Percentiles rank a stretch among this genome's conserved stretches.
These are phyloP conservation scores for Flaveria brownii DNA, from an alignment of 129 eudicot species.

Conservation along the genomic window DNA sequence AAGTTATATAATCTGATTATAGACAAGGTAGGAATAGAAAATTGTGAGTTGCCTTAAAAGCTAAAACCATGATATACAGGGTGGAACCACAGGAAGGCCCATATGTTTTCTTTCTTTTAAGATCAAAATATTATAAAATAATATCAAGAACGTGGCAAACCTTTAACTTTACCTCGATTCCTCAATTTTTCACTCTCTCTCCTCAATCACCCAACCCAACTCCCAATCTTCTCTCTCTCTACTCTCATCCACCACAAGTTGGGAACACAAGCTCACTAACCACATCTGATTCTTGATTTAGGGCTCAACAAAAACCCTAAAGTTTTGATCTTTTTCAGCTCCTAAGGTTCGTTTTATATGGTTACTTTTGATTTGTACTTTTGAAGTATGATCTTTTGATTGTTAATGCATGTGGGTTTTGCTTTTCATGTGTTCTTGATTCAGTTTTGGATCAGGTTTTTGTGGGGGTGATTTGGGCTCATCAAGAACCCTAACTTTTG, in stretches of 20 bases:
- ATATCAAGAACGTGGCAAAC: conserved; percentile 59
- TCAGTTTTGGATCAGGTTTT: conserved; percentile 44
- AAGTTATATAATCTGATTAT: too few species aligned
- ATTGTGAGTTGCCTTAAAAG: conserved; percentile 32
- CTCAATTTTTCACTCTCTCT: conserved; percentile 33
- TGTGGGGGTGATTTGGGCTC: conserved; percentile 54
- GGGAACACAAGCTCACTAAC: conserved; percentile 28
- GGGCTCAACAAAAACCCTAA: conserved; percentile 43
- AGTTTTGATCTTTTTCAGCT: conserved; percentile 50
- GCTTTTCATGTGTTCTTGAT: conserved; percentile 6
- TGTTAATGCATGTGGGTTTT: conserved; percentile 53
- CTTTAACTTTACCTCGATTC: conserved; percentile 58
- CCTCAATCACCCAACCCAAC: conserved; percentile 44
- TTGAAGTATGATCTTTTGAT: conserved; percentile 38
- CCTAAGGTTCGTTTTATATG: conserved; percentile 36
- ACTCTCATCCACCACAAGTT: conserved; percentile 41
- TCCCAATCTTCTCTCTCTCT: conserved; percentile 33
- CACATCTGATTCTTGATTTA: conserved; percentile 10
- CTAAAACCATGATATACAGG: conserved; percentile 65
- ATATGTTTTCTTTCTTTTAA: conserved; percentile 34
- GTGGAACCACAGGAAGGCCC: conserved; percentile 52
- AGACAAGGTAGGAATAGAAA: conserved; percentile 18
- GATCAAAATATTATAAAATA: conserved; percentile 27
- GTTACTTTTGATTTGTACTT: not conserved
- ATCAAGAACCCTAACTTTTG: not conserved